Conservation (phyloP, 495 filamentous ascomycete genomes). For the Aspergillus nidulans region DNA sequence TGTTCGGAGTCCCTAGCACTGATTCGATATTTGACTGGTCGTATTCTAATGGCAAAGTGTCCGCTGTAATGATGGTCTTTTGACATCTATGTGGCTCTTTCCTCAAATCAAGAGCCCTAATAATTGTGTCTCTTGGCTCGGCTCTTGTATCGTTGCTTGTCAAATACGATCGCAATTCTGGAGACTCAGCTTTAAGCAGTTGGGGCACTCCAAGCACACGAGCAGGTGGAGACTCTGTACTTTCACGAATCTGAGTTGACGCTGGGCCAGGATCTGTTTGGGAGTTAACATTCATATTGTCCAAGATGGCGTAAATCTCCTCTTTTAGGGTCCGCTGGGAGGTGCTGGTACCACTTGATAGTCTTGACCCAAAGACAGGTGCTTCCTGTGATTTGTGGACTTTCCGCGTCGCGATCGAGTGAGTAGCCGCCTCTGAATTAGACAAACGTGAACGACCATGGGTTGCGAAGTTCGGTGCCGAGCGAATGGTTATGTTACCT, state of each 20-base stretch:
- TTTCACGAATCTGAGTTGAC: neutral
- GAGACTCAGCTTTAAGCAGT: neutral
- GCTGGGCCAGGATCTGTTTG: neutral
- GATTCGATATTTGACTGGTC: neutral
- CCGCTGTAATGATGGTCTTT: neutral
- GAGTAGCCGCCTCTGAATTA: neutral
- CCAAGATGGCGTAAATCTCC: conserved; percentile 10
- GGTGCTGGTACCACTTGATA: neutral
- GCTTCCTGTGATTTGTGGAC: neutral
- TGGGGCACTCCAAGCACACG: neutral
- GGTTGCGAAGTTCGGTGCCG: neutral
- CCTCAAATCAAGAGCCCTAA: neutral
- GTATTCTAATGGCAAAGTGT: neutral
- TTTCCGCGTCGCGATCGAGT: neutral
- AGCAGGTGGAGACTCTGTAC: neutral
- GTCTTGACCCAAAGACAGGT: neutral
- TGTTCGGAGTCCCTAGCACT: neutral
- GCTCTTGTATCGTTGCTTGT: neutral
- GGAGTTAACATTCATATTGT: neutral
- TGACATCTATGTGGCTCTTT: neutral
- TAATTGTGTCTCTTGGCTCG: neutral
- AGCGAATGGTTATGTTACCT: conserved; percentile 3
- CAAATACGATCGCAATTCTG: neutral
- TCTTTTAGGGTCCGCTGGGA: conserved; percentile 1
- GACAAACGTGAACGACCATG: neutral